These are phyloP conservation scores for Diaporthe caulivora DNA, from an alignment of 2,329 filamentous ascomycete genomes.

Conservation along the genomic window DNA sequence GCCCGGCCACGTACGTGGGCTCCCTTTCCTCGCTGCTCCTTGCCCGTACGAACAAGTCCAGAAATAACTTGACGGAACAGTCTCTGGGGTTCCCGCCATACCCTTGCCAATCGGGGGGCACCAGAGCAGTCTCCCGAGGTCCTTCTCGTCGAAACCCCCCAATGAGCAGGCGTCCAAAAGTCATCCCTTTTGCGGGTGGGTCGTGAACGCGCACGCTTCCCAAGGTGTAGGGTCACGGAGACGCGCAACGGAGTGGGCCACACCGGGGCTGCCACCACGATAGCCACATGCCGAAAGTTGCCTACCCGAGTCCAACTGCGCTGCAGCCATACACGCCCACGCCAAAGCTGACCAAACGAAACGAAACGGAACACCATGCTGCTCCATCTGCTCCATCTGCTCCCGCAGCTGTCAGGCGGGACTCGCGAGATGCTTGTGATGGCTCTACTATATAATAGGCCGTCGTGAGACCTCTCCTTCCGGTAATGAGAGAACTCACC, in stretches of 20 bases:
- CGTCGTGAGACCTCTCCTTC: not conserved
- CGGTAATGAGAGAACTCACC: not conserved
- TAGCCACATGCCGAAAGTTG: constrained; percentile 23
- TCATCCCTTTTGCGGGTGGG: constrained; percentile 17
- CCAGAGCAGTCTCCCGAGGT: not conserved
- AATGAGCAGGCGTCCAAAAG: constrained; percentile 18
- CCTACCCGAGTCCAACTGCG: constrained; percentile 3
- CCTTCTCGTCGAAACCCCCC: not conserved
- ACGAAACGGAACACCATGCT: constrained; percentile 9
- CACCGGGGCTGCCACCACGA: constrained; percentile 1
- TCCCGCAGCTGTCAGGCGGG: constrained; percentile 9
- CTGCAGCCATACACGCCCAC: constrained; percentile 8
- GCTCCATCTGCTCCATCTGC: not conserved
- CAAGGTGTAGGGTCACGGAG: not conserved
- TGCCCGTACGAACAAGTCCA: not conserved
- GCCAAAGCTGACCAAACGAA: constrained; percentile 19
- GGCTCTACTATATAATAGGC: constrained; percentile 12
- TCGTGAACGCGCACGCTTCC: constrained; percentile 25
- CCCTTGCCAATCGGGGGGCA: not conserved
- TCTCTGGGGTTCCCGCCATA: not conserved
- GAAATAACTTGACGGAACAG: constrained; percentile 12
- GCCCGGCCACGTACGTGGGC: not conserved
- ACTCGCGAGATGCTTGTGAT: not conserved
- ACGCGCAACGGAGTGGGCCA: constrained; percentile 22
- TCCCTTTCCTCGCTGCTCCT: too few relatives aligned